Evolutionary conservation across 2,329 filamentous ascomycete genomes (phyloP).

Genomic region (Mycocentrospora acerina): DNA sequence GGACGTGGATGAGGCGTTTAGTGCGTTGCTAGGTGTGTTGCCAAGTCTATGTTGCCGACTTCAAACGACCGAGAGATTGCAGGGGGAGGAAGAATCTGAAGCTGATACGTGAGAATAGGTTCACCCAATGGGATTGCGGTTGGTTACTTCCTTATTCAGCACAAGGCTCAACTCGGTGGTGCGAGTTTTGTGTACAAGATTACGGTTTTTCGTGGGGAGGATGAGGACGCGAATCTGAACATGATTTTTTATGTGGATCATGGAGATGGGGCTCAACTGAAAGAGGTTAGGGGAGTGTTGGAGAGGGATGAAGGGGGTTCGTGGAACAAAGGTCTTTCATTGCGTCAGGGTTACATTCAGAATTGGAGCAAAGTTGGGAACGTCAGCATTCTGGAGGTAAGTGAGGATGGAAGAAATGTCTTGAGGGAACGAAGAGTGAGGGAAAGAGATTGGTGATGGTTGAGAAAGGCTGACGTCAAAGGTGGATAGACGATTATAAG

Average conservation of each 20-base stretch:
- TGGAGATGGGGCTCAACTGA: not conserved
- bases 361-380: too few relatives aligned
- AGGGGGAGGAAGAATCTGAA: not conserved
- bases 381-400: too few relatives aligned
- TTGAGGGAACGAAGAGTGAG: too few relatives aligned
- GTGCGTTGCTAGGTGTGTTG: conserved; percentile 5
- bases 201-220: conserved; percentile 4
- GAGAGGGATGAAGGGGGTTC: too few relatives aligned
- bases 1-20: not conserved
- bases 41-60: not conserved
- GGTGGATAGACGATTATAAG: too few relatives aligned
- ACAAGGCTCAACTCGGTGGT: conserved; percentile 10
- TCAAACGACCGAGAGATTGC: not conserved
- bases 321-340: too few relatives aligned
- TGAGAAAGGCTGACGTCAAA: too few relatives aligned
- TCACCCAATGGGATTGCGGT: conserved; percentile 8
- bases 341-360: too few relatives aligned
- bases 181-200: conserved; percentile 7
- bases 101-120: conserved; percentile 2
- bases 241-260: conserved; percentile 5
- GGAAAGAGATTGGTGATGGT: too few relatives aligned
- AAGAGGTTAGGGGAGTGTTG: not conserved
- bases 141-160: conserved; percentile 10
- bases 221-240: not conserved
- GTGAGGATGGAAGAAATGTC: too few relatives aligned